These are phyloP conservation scores for Hygrophoropsis aurantiaca DNA, from an alignment of 768 basidiomycete genomes.

Conservation along the genomic window DNA sequence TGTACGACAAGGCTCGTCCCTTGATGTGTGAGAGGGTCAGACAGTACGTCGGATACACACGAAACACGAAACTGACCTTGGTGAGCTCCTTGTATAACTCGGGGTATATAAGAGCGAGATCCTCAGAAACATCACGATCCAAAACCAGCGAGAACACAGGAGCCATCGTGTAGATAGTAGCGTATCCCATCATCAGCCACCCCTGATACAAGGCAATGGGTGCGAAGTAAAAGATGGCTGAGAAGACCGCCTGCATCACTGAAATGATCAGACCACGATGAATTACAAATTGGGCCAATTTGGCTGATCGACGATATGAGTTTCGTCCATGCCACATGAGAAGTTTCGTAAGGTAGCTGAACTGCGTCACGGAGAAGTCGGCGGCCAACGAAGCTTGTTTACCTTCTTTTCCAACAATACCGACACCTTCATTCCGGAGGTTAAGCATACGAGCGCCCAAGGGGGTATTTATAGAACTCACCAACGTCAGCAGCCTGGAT, in stretches of 20 bases:
- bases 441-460: neutral
- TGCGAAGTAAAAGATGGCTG: conserved; percentile 89
- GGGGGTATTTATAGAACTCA: conserved; percentile 40
- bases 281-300: conserved; percentile 97
- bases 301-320: conserved; percentile 96
- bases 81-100: conserved; percentile 97
- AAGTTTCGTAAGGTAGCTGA: conserved; percentile 92
- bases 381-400: conserved; percentile 99
- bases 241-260: conserved; percentile 97
- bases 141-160: conserved; percentile 97
- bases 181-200: conserved; percentile 97
- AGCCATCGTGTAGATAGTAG: conserved; percentile 96
- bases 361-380: conserved; percentile 97
- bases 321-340: conserved; percentile 99
- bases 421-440: conserved; percentile 60
- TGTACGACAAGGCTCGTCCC: conserved; percentile 94
- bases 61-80: conserved; percentile 56
- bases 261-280: conserved; percentile 97
- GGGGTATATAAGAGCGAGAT: conserved; percentile 91
- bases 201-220: conserved; percentile 98
- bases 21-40: conserved; percentile 27
- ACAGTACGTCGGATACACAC: neutral
- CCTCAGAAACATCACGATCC: conserved; percentile 94
- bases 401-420: conserved; percentile 98
- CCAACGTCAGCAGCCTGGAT: conserved; percentile 99